Evolutionary conservation across 306 rosid genomes (phyloP).

Genomic region (Begonia fuchsioides): DNA sequence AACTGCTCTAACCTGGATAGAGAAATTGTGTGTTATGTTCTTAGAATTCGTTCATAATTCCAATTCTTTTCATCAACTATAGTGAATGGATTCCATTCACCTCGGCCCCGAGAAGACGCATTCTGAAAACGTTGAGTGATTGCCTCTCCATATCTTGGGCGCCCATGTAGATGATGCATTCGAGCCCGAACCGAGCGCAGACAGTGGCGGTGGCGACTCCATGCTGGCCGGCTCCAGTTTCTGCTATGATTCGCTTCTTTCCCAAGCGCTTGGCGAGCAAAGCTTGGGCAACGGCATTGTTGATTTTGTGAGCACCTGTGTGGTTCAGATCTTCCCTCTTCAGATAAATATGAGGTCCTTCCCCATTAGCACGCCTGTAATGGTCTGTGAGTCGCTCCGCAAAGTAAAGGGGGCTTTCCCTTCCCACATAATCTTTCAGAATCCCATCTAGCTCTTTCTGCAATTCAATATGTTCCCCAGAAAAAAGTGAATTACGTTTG

Average conservation of each 20-base stretch:
- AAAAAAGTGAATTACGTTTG: too few relatives aligned
- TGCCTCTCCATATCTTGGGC: slow-evolving; percentile 99
- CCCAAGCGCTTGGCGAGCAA: slow-evolving; percentile 82
- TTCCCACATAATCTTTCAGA: slow-evolving; percentile 81
- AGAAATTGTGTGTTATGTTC: not conserved
- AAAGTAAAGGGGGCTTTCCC: slow-evolving; percentile 89
- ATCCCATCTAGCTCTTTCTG: slow-evolving; percentile 67
- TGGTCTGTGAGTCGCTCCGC: slow-evolving; percentile 91
- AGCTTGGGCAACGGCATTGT: slow-evolving; percentile 92
- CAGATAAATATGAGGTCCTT: slow-evolving; percentile 74
- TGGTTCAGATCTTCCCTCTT: slow-evolving; percentile 99
- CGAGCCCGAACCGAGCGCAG: slow-evolving; percentile 84
- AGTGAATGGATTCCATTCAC: slow-evolving; percentile 20
- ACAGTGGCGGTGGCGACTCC: slow-evolving; percentile 98
- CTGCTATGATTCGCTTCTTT: slow-evolving; percentile 81
- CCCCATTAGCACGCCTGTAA: slow-evolving; percentile 64
- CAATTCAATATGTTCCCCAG: too few relatives aligned
- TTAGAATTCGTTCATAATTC: not conserved
- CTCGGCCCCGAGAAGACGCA: slow-evolving; percentile 99
- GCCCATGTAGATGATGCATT: slow-evolving; percentile 92
- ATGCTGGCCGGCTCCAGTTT: slow-evolving; percentile 98
- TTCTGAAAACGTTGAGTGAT: slow-evolving; percentile 88
- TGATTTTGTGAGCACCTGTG: slow-evolving; percentile 96
- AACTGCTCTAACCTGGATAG: slow-evolving; percentile 65
- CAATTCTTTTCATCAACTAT: too few relatives aligned